phyloP scores from a whole-genome alignment of 2,329 filamentous ascomycete species.

The Paraphoma sp. region DNA sequence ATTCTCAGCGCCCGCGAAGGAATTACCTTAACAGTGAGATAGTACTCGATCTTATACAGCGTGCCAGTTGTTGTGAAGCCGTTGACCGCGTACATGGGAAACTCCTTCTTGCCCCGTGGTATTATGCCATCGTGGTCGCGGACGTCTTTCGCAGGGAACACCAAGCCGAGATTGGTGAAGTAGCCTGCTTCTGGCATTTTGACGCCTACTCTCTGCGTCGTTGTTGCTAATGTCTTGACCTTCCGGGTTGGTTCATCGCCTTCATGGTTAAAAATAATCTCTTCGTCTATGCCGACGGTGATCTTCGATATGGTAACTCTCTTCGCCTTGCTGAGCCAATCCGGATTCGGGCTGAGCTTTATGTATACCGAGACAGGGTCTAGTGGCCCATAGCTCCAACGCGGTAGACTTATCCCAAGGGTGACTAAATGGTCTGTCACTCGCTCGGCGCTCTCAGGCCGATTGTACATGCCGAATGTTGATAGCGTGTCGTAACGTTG shows the following conservation, averaged over 20 bases:
- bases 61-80: conserved; percentile 94
- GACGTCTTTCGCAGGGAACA: conserved; percentile 89
- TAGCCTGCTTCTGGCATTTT: conserved; percentile 92
- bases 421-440: conserved; percentile 91
- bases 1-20: background rate
- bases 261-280: conserved; percentile 98
- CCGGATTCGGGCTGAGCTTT: conserved; percentile 87
- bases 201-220: conserved; percentile 79
- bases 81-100: conserved; percentile 85
- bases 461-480: conserved; percentile 99
- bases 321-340: conserved; percentile 89
- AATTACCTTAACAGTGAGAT: conserved; percentile 85
- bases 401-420: conserved; percentile 86
- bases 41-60: conserved; percentile 98
- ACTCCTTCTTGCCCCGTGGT: conserved; percentile 81
- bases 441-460: conserved; percentile 84
- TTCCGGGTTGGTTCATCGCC: conserved; percentile 94
- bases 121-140: conserved; percentile 88
- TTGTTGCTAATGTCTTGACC: conserved; percentile 83
- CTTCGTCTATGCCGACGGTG: conserved; percentile 91
- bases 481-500: conserved; percentile 95
- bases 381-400: conserved; percentile 94
- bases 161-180: conserved; percentile 87
- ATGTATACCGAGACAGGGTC: conserved; percentile 97
- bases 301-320: conserved; percentile 94